These are phyloP conservation scores for Starmerella vaccinii DNA, from an alignment of 805 yeast species.

Conservation along the genomic window DNA sequence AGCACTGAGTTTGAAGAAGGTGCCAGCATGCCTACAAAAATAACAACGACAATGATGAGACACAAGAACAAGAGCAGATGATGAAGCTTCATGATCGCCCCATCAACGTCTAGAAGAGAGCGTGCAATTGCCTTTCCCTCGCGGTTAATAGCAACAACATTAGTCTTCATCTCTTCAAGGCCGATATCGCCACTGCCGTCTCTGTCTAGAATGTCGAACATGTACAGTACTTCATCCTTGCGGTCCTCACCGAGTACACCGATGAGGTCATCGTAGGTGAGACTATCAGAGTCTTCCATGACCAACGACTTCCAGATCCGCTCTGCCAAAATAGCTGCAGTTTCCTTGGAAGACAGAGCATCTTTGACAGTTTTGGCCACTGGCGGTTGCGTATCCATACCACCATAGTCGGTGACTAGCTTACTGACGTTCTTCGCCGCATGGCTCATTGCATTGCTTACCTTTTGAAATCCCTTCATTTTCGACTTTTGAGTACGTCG, in stretches of 20 bases:
- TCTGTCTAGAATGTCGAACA: conserved; percentile 31
- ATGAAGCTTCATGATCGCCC: conserved; percentile 34
- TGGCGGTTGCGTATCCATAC: conserved; percentile 16
- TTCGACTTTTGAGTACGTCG: conserved; percentile 3
- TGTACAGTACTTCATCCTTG: conserved; percentile 28
- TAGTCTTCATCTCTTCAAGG: conserved; percentile 31
- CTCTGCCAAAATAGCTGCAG: conserved; percentile 30
- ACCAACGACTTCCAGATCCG: conserved; percentile 37
- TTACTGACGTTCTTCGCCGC: conserved; percentile 25
- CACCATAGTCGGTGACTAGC: conserved; percentile 22
- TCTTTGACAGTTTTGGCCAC: conserved; percentile 28
- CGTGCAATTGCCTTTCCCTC: conserved; percentile 31
- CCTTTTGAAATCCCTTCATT: conserved; percentile 24
- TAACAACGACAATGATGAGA: conserved; percentile 32
- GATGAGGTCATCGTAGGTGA: conserved; percentile 30
- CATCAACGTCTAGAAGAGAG: conserved; percentile 34
- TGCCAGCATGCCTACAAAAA: conserved; percentile 36
- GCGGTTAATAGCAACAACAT: conserved; percentile 30
- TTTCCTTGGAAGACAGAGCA: conserved; percentile 27
- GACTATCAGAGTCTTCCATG: conserved; percentile 31
- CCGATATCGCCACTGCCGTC: conserved; percentile 33
- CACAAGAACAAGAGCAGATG: conserved; percentile 29
- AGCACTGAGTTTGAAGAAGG: conserved; percentile 34
- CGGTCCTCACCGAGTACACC: conserved; percentile 29
- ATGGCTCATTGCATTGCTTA: conserved; percentile 20